Conservation (phyloP, 2,329 filamentous ascomycete species). For the Trichophyton rubrum region DNA sequence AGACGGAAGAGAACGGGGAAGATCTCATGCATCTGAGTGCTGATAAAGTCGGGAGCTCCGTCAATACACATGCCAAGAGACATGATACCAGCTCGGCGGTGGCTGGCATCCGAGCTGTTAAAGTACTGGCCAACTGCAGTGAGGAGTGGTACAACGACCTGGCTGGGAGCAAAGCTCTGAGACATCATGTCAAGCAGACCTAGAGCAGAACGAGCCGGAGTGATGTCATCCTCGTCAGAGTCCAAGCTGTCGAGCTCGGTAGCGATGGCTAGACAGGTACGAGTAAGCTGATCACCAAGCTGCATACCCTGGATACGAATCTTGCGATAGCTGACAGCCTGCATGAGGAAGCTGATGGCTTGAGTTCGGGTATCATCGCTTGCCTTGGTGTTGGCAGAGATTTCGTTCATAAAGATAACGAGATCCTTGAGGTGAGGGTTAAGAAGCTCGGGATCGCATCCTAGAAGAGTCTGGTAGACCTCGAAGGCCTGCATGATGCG, state of each 20-base stretch:
- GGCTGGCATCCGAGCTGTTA: constrained; percentile 58
- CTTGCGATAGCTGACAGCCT: constrained; percentile 81
- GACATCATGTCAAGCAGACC: constrained; percentile 81
- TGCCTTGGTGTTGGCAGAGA: constrained; percentile 61
- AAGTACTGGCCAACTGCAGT: constrained; percentile 77
- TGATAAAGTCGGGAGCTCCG: constrained; percentile 93
- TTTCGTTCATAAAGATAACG: constrained; percentile 83
- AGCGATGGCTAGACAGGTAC: constrained; percentile 77
- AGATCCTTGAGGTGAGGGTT: constrained; percentile 80
- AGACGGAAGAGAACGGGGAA: constrained; percentile 74
- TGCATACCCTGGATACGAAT: constrained; percentile 89
- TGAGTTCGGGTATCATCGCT: constrained; percentile 81
- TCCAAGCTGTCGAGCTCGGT: constrained; percentile 62
- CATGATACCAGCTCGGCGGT: constrained; percentile 80
- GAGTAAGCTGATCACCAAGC: constrained; percentile 74
- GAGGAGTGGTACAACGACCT: constrained; percentile 85
- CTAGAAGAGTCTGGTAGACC: constrained; percentile 89
- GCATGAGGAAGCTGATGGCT: constrained; percentile 85
- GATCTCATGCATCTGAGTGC: constrained; percentile 76
- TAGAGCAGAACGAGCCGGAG: constrained; percentile 72
- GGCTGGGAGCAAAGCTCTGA: constrained; percentile 76
- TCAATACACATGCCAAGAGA: constrained; percentile 89
- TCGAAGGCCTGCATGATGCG: constrained; percentile 84
- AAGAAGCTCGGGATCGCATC: constrained; percentile 74
- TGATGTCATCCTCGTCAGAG: constrained; percentile 70